phyloP scores from a whole-genome alignment of 257 asterid species.

The Verbena officinalis region DNA sequence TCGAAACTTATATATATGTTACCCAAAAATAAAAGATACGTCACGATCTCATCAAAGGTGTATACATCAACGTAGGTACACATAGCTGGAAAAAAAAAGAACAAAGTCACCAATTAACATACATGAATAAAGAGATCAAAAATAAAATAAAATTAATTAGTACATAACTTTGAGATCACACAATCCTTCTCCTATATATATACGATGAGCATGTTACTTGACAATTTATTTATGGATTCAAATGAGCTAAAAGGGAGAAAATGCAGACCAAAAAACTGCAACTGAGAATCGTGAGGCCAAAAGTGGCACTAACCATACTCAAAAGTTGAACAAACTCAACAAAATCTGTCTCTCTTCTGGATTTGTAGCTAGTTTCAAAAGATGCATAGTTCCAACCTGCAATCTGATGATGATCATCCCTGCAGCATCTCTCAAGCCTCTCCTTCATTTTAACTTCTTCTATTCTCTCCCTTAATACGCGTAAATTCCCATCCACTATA shows the following conservation, averaged over 20 bases:
- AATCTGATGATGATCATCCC: neutral
- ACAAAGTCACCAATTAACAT: no score
- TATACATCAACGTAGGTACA: no score
- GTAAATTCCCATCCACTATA: constrained; percentile 47
- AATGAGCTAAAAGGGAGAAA: constrained; percentile 47
- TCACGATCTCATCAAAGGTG: no score
- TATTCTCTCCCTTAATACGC: constrained; percentile 46
- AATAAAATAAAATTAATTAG: no score
- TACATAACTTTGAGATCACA: no score
- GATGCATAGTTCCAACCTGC: constrained; percentile 44
- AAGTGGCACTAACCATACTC: constrained; percentile 35
- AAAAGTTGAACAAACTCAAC: constrained; percentile 31
- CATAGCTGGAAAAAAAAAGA: no score
- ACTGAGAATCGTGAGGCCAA: constrained; percentile 46
- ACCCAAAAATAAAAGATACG: no score
- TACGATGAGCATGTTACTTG: no score
- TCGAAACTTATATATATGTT: no score
- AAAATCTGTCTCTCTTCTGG: constrained; percentile 8
- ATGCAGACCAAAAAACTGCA: constrained; percentile 47
- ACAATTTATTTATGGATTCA: constrained; percentile 16
- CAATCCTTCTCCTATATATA: no score
- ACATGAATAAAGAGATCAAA: no score
- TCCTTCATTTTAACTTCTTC: constrained; percentile 47
- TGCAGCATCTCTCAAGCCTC: constrained; percentile 43
- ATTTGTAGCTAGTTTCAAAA: neutral